phyloP scores from a whole-genome alignment of 345 rosid species.

The Populus deltoides region DNA sequence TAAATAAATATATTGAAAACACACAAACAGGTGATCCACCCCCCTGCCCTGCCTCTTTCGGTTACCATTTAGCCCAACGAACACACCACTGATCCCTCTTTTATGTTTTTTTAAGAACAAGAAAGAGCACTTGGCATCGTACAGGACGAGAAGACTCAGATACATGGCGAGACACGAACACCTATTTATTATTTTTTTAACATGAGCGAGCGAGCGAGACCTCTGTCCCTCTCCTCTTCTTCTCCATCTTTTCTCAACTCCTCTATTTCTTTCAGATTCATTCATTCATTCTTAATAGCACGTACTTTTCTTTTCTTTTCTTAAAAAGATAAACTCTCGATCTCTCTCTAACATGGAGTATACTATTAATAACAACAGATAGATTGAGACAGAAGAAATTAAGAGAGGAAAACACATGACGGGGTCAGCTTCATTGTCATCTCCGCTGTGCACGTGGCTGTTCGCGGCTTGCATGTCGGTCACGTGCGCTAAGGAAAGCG shows the following conservation, averaged over 20 bases:
- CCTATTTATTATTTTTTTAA: no score
- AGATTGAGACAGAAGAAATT: background rate
- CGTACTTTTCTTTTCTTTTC: background rate
- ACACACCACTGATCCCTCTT: no score
- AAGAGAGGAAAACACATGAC: conserved; percentile 3
- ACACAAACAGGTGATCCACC: no score
- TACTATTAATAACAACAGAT: background rate
- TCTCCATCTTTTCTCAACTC: background rate
- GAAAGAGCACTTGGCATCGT: background rate
- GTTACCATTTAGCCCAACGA: no score
- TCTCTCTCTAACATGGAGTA: background rate
- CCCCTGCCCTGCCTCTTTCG: no score
- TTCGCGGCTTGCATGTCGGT: conserved; percentile 84
- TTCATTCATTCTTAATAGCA: background rate
- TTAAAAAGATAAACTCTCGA: no score
- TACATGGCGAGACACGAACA: background rate
- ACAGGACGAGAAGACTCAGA: background rate
- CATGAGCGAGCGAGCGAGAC: background rate
- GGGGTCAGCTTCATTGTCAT: conserved; percentile 37
- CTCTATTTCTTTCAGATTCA: background rate
- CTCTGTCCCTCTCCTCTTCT: background rate
- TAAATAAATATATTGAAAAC: no score
- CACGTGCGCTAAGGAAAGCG: conserved; percentile 42
- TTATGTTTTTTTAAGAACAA: no score
- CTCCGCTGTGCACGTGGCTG: conserved; percentile 87